phyloP scores from a whole-genome alignment of 148 eudicot genomes.

The Amaranthus hypochondriacus region DNA sequence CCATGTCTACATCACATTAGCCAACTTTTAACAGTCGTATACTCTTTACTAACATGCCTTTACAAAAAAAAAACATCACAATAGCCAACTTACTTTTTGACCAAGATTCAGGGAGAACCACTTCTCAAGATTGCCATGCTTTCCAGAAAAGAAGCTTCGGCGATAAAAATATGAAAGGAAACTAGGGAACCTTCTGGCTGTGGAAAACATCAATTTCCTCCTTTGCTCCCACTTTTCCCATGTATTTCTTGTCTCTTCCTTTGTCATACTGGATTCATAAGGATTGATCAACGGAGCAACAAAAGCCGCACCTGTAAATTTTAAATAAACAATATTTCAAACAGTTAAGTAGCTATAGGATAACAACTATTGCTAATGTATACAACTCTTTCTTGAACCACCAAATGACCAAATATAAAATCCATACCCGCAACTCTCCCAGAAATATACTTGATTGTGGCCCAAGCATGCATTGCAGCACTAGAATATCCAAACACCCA shows the following conservation, averaged over 20 bases:
- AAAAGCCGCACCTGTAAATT: conserved; percentile 67
- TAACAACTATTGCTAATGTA: background rate
- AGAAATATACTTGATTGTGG: conserved; percentile 72
- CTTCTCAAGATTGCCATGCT: conserved; percentile 68
- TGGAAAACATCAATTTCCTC: conserved; percentile 63
- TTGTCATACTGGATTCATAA: conserved; percentile 77
- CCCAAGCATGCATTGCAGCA: conserved; percentile 88
- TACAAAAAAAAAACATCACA: conserved; percentile 11
- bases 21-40: background rate
- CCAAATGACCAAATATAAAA: background rate
- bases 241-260: conserved; percentile 65
- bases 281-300: conserved; percentile 87
- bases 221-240: conserved; percentile 78
- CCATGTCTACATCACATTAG: background rate
- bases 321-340: background rate
- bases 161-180: conserved; percentile 55
- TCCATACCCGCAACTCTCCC: conserved; percentile 64
- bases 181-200: conserved; percentile 67
- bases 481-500: conserved; percentile 88
- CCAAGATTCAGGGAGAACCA: conserved; percentile 64
- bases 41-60: background rate
- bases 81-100: conserved; percentile 35
- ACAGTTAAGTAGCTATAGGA: background rate
- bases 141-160: conserved; percentile 73
- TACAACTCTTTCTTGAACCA: background rate